These are phyloP conservation scores for Centaurea solstitialis DNA, from an alignment of 129 eudicot species.

Conservation along the genomic window DNA sequence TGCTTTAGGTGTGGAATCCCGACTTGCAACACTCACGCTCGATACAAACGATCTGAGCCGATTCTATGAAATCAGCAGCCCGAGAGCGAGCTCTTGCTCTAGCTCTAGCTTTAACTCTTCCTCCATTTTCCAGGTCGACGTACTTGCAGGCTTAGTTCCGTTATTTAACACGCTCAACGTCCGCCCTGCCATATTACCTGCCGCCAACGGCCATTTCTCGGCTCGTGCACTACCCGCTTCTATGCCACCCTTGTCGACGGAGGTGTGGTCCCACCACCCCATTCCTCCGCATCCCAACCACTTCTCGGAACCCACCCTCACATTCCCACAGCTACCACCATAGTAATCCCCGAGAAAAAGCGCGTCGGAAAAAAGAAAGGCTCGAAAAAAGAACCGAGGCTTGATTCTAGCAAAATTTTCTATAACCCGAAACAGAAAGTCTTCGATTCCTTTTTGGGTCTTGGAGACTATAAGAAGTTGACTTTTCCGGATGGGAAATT, in stretches of 20 bases:
- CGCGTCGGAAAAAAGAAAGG: constrained; percentile 30
- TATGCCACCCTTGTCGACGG: constrained; percentile 81
- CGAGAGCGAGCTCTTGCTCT: constrained; percentile 27
- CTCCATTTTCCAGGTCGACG: constrained; percentile 61
- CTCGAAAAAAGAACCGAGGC: constrained; percentile 16
- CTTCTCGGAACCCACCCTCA: constrained; percentile 77
- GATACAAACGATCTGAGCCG: constrained; percentile 62
- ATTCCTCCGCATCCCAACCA: constrained; percentile 67
- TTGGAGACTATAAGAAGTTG: constrained; percentile 69
- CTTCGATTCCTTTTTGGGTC: constrained; percentile 80
- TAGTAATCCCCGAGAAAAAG: constrained; percentile 28
- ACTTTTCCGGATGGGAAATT: constrained; percentile 57
- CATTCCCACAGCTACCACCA: constrained; percentile 53
- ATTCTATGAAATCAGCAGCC: constrained; percentile 43
- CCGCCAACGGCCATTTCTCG: constrained; percentile 91
- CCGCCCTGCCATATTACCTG: constrained; percentile 88
- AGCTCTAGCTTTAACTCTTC: constrained; percentile 37
- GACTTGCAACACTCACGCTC: constrained; percentile 81
- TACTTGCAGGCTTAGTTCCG: constrained; percentile 63
- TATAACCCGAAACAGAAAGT: constrained; percentile 39
- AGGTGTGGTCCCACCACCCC: constrained; percentile 64
- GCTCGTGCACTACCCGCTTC: constrained; percentile 98
- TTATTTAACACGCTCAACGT: constrained; percentile 64
- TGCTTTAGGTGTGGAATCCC: constrained; percentile 80
- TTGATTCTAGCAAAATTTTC: constrained; percentile 34